A percentile compares a stretch with the other conserved stretches of the same genome.
Conservation (phyloP, 345 rosid genomes). For the Cochlearia excelsa region DNA sequence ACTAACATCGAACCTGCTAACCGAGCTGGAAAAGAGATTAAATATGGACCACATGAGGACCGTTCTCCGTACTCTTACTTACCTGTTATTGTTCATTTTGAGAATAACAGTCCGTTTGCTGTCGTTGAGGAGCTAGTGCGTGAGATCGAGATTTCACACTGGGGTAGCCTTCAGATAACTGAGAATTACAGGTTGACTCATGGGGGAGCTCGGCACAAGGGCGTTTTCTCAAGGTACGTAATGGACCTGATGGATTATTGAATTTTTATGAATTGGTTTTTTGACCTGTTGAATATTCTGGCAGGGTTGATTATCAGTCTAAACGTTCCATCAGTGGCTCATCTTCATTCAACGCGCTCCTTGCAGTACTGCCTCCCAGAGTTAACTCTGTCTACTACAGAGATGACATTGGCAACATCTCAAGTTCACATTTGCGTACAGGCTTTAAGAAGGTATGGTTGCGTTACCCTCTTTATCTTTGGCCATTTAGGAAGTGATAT, state of each 20-base stretch:
- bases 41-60: conserved; percentile 90
- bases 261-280: not conserved
- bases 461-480: conserved; percentile 5
- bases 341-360: conserved; percentile 77
- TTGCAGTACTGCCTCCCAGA: conserved; percentile 84
- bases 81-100: conserved; percentile 78
- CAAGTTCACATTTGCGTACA: conserved; percentile 79
- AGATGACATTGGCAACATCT: conserved; percentile 92
- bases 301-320: conserved; percentile 97
- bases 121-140: conserved; percentile 97
- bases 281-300: conserved; percentile 11
- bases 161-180: conserved; percentile 94
- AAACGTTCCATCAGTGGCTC: conserved; percentile 57
- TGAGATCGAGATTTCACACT: conserved; percentile 94
- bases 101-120: conserved; percentile 93
- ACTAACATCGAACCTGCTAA: conserved; percentile 78
- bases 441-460: conserved; percentile 52
- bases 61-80: conserved; percentile 64
- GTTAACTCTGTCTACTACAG: conserved; percentile 96
- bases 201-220: conserved; percentile 95
- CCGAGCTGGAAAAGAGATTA: conserved; percentile 68
- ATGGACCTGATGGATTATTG: conserved; percentile 3
- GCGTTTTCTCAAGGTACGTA: conserved; percentile 83
- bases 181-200: conserved; percentile 83
- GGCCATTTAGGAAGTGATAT: conserved; percentile 13